Evolutionary conservation across 345 rosid species (phyloP), one percentile per base, ranked within the genome.

Genomic region (Eucalyptus tenuipes): DNA sequence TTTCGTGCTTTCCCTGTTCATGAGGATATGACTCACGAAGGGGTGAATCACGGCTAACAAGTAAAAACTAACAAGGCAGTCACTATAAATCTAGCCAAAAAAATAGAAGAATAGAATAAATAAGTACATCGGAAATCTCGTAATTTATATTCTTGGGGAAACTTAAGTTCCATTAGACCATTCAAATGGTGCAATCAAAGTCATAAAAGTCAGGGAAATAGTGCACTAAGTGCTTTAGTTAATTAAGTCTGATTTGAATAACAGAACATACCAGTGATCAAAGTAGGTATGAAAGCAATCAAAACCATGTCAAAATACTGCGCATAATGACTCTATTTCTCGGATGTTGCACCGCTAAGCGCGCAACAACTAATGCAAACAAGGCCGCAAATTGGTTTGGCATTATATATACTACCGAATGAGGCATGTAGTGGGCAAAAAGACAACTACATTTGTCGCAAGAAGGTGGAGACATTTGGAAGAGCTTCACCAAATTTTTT

Each of bases 141-240:
- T 8, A 17, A 33, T 5, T 18, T 37, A 33, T 71, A 33, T 71
- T 0, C 25, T 3, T 71, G 0, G 2, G 44, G 44, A 40, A 9
- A 33, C 7, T 2, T 2, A 2, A 5, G 0, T 68, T 33, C 9
- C 5, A 17, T 14, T n/a, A 15, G 2, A n/a, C 9, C 37, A n/a
- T 64, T 64, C 37, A 64, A n/a, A n/a, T 9, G 13, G 44, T 71
- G 7, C 44, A 20, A 37, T 37, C 14, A 8, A 17, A 20, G 47
- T 61, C 16, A 27, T 27, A 5, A 61, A 29, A 61, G 1, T 18
- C 10, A 17, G 12, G 1, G 2, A 71, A 9, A 71, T 18, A 68
- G 45, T 33, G 25, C 25, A 4, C 13, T 33, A 33, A 71, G 44
- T 33, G 44, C 81, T 71, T 71, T 33, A 20, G 3, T 15, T 7